These are phyloP conservation scores for Alternaria sp. DNA, from an alignment of 2,329 filamentous ascomycete species.

Conservation along the genomic window DNA sequence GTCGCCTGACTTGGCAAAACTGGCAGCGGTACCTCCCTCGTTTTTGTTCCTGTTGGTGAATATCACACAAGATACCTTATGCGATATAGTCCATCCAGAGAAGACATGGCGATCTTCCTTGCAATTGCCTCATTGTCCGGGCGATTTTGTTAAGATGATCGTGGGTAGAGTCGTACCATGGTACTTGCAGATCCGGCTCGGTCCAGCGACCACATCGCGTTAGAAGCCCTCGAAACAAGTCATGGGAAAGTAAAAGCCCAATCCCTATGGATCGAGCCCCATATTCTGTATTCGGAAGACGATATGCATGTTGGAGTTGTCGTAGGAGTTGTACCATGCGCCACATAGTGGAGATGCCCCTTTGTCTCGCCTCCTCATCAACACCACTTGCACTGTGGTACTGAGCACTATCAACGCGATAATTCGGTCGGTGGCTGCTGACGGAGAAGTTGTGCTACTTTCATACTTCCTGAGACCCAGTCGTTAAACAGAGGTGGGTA, in stretches of 20 bases:
- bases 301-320: background rate
- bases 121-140: background rate
- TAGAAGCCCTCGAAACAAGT: background rate
- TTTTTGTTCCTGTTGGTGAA: background rate
- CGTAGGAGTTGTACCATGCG: background rate
- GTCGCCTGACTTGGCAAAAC: background rate
- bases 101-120: too few species aligned
- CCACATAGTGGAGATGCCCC: background rate
- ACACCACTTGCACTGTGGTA: background rate
- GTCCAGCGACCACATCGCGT: constrained; percentile 6
- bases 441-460: background rate
- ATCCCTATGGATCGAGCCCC: background rate
- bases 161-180: background rate
- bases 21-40: background rate
- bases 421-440: constrained; percentile 1
- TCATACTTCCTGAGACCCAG: background rate
- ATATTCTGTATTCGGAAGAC: background rate
- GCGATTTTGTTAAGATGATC: background rate
- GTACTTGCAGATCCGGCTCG: background rate
- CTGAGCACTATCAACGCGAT: constrained; percentile 2
- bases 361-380: constrained; percentile 4
- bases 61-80: background rate
- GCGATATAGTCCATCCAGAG: background rate
- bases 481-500: background rate
- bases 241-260: background rate